These are phyloP conservation scores for Blastobotrys persicus DNA, from an alignment of 1,139 yeast species.

Conservation along the genomic window DNA sequence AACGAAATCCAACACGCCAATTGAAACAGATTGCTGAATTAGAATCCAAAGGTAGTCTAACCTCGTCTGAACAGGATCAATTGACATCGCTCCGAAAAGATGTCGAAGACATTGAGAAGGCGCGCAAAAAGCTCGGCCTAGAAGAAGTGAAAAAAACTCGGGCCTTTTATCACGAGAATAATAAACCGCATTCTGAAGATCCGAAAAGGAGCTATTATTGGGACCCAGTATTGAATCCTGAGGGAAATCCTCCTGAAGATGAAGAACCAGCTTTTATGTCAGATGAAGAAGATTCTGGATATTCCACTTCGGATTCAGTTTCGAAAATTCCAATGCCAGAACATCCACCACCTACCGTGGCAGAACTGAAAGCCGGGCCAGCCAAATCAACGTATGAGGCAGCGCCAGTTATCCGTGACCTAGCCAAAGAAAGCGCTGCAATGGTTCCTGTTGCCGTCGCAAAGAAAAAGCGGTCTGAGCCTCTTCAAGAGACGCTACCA, in stretches of 20 bases:
- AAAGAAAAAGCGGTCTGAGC: conserved; percentile 18
- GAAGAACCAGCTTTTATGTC: conserved; percentile 11
- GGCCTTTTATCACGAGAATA: not conserved
- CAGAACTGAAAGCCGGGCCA: conserved; percentile 15
- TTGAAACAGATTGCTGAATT: conserved; percentile 25
- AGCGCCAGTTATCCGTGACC: conserved; percentile 28
- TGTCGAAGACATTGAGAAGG: conserved; percentile 25
- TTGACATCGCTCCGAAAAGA: conserved; percentile 25
- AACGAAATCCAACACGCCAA: conserved; percentile 24
- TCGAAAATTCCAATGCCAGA: conserved; percentile 28
- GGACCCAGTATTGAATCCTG: conserved; percentile 32
- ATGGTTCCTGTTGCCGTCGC: conserved; percentile 28
- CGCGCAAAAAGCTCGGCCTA: conserved; percentile 29
- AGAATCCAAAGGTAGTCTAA: conserved; percentile 13
- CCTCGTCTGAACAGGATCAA: conserved; percentile 22
- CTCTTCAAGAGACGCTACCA: not conserved
- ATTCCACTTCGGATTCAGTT: conserved; percentile 23
- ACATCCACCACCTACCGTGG: conserved; percentile 10
- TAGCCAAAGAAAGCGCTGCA: conserved; percentile 25
- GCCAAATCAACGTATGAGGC: conserved; percentile 28
- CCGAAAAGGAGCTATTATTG: conserved; percentile 28
- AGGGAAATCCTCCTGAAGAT: conserved; percentile 29
- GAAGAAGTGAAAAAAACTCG: conserved; percentile 6
- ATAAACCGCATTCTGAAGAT: not conserved
- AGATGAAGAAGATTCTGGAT: conserved; percentile 25